Percentiles rank a stretch among this genome's conserved stretches.
Conservation (phyloP, 257 asterid species). For the Primulina tabacum region DNA sequence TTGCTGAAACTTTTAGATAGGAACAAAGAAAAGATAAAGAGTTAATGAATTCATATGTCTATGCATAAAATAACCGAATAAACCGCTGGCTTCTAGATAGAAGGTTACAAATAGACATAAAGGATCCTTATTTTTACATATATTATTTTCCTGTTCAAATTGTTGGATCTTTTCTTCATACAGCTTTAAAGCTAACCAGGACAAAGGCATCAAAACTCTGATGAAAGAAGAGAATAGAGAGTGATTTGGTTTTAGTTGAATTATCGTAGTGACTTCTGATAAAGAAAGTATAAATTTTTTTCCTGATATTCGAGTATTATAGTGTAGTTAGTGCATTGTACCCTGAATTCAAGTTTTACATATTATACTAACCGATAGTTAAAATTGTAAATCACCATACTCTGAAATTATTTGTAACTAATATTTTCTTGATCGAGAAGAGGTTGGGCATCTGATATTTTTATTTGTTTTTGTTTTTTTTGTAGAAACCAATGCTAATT, state of each 20-base stretch:
- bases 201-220: background rate
- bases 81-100: background rate
- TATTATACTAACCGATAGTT: no score
- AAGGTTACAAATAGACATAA: background rate
- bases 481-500: background rate
- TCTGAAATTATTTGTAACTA: no score
- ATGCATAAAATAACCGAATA: background rate
- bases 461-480: background rate
- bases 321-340: background rate
- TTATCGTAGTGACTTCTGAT: slow-evolving; percentile 11
- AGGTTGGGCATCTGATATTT: background rate
- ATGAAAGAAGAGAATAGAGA: background rate
- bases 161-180: no score
- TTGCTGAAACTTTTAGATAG: slow-evolving; percentile 4
- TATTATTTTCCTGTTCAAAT: no score
- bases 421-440: background rate
- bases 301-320: background rate
- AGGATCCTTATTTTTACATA: background rate
- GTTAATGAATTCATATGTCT: background rate
- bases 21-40: background rate
- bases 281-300: slow-evolving; percentile 7
- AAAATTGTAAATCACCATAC: background rate
- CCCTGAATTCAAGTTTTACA: no score
- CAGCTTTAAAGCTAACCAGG: no score
- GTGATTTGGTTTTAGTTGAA: slow-evolving; percentile 1